These are phyloP conservation scores for Candida tetrigidarum DNA, from an alignment of 1,139 yeast genomes.

Conservation along the genomic window DNA sequence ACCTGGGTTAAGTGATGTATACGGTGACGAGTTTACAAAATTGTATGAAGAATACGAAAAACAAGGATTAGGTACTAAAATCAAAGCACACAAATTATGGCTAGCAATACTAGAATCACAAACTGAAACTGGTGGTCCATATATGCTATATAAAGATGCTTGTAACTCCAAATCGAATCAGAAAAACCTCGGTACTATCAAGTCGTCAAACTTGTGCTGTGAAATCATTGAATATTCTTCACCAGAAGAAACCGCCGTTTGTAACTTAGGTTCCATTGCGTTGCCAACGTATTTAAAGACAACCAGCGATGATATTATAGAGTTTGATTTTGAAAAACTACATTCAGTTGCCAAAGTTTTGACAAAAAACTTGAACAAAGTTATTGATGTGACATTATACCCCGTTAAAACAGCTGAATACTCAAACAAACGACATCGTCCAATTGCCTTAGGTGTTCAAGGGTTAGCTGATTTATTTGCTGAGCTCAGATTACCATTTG, in stretches of 20 bases:
- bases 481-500: conserved; percentile 78
- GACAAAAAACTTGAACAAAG: conserved; percentile 71
- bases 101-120: conserved; percentile 56
- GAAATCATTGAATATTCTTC: conserved; percentile 61
- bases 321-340: conserved; percentile 70
- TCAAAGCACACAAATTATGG: conserved; percentile 61
- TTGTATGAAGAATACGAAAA: conserved; percentile 51
- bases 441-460: conserved; percentile 89
- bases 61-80: conserved; percentile 39
- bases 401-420: conserved; percentile 72
- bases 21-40: conserved; percentile 52
- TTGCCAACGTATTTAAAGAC: conserved; percentile 46
- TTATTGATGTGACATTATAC: conserved; percentile 79
- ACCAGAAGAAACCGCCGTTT: conserved; percentile 59
- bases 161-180: conserved; percentile 59
- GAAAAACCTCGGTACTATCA: conserved; percentile 57
- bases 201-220: conserved; percentile 62
- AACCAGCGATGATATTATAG: conserved; percentile 42
- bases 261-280: conserved; percentile 58
- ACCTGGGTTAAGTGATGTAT: conserved; percentile 54
- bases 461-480: conserved; percentile 89
- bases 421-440: conserved; percentile 80
- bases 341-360: conserved; percentile 78
- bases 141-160: conserved; percentile 60
- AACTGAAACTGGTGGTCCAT: conserved; percentile 65